These are phyloP conservation scores for Cordyceps javanica DNA, from an alignment of 2,329 filamentous ascomycete species.

Conservation along the genomic window DNA sequence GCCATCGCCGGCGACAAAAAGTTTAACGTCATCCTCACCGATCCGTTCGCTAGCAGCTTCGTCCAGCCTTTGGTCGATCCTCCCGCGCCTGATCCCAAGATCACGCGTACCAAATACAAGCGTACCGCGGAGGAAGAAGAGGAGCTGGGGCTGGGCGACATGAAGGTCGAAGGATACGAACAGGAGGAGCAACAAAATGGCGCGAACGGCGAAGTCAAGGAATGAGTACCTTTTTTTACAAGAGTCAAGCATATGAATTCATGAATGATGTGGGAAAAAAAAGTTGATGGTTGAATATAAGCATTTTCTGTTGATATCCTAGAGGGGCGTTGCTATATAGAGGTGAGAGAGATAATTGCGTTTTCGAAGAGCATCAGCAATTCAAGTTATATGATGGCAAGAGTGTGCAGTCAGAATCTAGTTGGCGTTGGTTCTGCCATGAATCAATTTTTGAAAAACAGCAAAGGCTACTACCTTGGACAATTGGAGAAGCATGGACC, in stretches of 20 bases:
- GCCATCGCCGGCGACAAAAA: conserved; percentile 75
- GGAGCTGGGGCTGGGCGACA: conserved; percentile 82
- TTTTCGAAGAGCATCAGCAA: background rate
- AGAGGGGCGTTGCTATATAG: background rate
- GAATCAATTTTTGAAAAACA: background rate
- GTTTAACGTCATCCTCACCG: conserved; percentile 78
- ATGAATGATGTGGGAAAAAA: background rate
- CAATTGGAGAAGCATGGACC: background rate
- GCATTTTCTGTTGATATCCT: conserved; percentile 6
- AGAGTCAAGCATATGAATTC: background rate
- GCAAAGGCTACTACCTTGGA: background rate
- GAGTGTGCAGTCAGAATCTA: too few relatives aligned
- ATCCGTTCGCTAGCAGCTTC: conserved; percentile 88
- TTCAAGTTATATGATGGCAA: background rate
- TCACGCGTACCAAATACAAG: conserved; percentile 75
- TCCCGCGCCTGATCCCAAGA: conserved; percentile 63
- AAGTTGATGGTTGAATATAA: background rate
- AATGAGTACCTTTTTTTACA: background rate
- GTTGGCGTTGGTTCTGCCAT: background rate
- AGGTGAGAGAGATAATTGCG: background rate
- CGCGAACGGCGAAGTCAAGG: background rate
- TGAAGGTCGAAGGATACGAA: conserved; percentile 83
- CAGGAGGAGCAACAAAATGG: conserved; percentile 26
- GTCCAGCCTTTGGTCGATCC: conserved; percentile 85
- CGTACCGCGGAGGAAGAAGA: conserved; percentile 91